A percentile compares a stretch with the other conserved stretches of the same genome.
phyloP scores from a whole-genome alignment of 2,329 filamentous ascomycete species.

The Thielaviopsis ethacetica region DNA sequence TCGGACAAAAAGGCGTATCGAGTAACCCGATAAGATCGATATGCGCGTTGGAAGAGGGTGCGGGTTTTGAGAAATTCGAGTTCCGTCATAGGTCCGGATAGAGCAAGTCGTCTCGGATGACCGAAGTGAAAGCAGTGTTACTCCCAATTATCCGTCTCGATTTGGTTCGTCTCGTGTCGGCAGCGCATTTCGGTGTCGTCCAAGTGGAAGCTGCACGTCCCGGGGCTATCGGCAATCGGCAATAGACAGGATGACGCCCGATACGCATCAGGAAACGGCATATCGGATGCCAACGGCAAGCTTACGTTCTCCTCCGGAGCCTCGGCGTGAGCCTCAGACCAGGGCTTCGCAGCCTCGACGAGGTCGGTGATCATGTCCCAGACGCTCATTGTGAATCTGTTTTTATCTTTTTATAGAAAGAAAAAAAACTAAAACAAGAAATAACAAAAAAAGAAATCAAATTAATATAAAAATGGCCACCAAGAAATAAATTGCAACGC shows the following conservation, averaged over 20 bases:
- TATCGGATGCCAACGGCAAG: not conserved
- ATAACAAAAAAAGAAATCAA: not conserved
- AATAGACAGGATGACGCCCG: not conserved
- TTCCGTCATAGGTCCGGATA: not conserved
- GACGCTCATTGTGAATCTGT: conserved; percentile 41
- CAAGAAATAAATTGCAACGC: not conserved
- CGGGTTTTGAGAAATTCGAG: not conserved
- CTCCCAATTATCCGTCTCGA: not conserved
- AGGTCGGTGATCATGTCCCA: conserved; percentile 49
- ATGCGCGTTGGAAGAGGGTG: not conserved
- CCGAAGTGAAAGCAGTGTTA: not conserved
- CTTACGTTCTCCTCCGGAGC: conserved; percentile 46
- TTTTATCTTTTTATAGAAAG: conserved; percentile 2
- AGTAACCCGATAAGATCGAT: not conserved
- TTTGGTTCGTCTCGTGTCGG: not conserved
- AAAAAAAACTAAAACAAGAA: conserved; percentile 2
- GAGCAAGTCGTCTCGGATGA: not conserved
- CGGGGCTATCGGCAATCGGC: not conserved
- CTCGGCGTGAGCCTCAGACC: conserved; percentile 48
- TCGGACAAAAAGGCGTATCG: not conserved
- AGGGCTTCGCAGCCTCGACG: conserved; percentile 48
- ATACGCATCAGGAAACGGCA: not conserved
- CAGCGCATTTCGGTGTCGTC: not conserved
- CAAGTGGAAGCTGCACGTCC: not conserved
- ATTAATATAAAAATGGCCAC: not conserved